Evolutionary conservation across 83 land plant genomes (phyloP), one percentile per base, ranked within the genome.

Genomic region (Picea abies): DNA sequence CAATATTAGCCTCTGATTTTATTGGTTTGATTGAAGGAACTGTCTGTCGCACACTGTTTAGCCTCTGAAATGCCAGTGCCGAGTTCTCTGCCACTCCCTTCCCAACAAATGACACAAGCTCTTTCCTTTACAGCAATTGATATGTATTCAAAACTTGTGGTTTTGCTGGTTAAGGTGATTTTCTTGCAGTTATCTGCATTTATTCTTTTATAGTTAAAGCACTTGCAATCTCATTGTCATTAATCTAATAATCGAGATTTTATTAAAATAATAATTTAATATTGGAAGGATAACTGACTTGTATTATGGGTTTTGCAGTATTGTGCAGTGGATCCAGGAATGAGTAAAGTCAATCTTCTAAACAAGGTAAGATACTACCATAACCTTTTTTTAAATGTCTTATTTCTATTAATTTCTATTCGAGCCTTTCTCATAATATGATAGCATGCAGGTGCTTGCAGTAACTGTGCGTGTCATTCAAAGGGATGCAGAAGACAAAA

Each of bases 401-500:
- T 69, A 63, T 78, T 17, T 5, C 17, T 84, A 26, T 25, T 41
- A 82, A 62, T 17, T 39, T 76, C 19, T 25, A 37, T 67, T 64
- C 2, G 5, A 60, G 58, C 61, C 66, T 52, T 64, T 39, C 16
- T 78, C 49, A 58, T 20, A 15, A 56, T 22, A 22, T 78, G 11
- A 66, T 80, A 23, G 4, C 71, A 60, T 22, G 12, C 92, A 97
- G 99, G 90, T 97, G 64, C 87, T 97, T 71, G 78, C 90, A 5
- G 96, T 98, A 11, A 90, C 93, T 63, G 94, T 91, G 22, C 90
- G 92, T 78, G 88, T 90, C 25, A 90, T 98, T 81, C 94, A 90
- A 73, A 93, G 89, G 83, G 99, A 92, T 85, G 86, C 91, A 4
- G 97, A 96, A 75, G 99, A 98, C 68, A 96, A 90, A 85, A 94